phyloP scores from a whole-genome alignment of 1,284 basidiomycete species.

The Ganoderma sinense region DNA sequence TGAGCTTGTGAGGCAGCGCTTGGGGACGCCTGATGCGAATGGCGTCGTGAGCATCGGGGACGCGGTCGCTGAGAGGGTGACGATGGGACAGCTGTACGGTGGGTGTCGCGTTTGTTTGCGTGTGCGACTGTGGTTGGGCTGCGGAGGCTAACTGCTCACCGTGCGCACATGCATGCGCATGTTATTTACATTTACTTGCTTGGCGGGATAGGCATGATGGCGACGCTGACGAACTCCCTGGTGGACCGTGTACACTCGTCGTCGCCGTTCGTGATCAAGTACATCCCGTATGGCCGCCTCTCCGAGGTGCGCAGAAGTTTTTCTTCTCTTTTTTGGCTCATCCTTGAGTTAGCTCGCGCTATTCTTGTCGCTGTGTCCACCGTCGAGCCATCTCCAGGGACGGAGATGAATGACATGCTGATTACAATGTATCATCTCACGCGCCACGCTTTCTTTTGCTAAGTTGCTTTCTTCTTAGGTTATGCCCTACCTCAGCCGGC shows the following conservation, averaged over 20 bases:
- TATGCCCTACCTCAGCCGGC: constrained; percentile 71
- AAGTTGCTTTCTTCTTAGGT: constrained; percentile 44
- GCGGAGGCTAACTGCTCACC: neutral
- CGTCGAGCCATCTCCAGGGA: constrained; percentile 4
- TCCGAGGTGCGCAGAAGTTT: constrained; percentile 54
- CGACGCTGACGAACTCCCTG: constrained; percentile 79
- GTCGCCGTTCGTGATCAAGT: constrained; percentile 82
- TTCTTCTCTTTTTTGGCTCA: neutral
- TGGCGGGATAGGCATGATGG: constrained; percentile 75
- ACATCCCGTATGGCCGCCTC: constrained; percentile 87
- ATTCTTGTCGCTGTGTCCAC: neutral
- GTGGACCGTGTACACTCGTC: constrained; percentile 61
- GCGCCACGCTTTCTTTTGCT: neutral
- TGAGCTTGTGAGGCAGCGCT: constrained; percentile 62
- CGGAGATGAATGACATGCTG: constrained; percentile 8
- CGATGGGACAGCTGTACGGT: constrained; percentile 89
- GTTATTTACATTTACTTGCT: neutral
- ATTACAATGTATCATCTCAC: neutral
- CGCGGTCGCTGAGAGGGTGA: constrained; percentile 72
- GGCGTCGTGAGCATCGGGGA: constrained; percentile 50
- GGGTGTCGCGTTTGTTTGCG: constrained; percentile 33
- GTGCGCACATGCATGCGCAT: neutral
- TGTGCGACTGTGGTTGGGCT: neutral
- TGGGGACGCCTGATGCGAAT: constrained; percentile 51
- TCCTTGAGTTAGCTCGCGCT: constrained; percentile 2